Base-by-base conservation (phyloP, 2,329 filamentous ascomycete genomes). In the Ophiostoma piceae region DNA sequence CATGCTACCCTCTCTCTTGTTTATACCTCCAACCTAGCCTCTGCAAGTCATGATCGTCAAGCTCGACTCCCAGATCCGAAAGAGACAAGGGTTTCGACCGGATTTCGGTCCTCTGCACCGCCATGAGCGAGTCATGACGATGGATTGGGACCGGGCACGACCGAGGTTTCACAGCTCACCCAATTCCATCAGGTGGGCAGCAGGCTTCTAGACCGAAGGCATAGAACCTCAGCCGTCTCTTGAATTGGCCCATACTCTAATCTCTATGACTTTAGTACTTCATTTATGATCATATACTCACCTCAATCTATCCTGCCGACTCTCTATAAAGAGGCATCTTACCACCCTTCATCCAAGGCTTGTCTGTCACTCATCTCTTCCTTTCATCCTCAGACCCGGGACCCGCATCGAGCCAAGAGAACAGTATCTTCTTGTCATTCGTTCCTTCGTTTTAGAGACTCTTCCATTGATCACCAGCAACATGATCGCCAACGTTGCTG, bases 401-500 rank as follows among this genome's bases (percentile, higher is more conserved):
- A 57, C 22, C 51, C 51, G 9, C n/a, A 57, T 26, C 51, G 22
- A 57, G 11, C 51, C 22, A 5, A 26, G 51, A 57, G 51, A 11
- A 26, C 51, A 7, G 16, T 47, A 19, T 19, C 43, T 4, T 47
- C 19, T 7, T n/a, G 6, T 47, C 43, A 47, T 19, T 47, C 19
- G 43, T 29, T 57, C 51, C 26, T 57, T 57, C 8, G 3, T 26
- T 57, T 57, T 1, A 57, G 16, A 47, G 5, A 47, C 19, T n/a
- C 16, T n/a, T 26, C 26, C n/a, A 4, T 26, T 47, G 43, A 35
- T 37, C 54, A 9, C 39, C 51, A 51, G 60, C 71, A 73, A 47
- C 68, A 72, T 72, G 71, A 66, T 68, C 41, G 37, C 70, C 67
- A 72, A 67, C 60, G n/a, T 71, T 74, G 77, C 79, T 73, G 75